These are phyloP conservation scores for Beverwykella pulmonaria DNA, from an alignment of 495 filamentous ascomycete species.

Conservation along the genomic window DNA sequence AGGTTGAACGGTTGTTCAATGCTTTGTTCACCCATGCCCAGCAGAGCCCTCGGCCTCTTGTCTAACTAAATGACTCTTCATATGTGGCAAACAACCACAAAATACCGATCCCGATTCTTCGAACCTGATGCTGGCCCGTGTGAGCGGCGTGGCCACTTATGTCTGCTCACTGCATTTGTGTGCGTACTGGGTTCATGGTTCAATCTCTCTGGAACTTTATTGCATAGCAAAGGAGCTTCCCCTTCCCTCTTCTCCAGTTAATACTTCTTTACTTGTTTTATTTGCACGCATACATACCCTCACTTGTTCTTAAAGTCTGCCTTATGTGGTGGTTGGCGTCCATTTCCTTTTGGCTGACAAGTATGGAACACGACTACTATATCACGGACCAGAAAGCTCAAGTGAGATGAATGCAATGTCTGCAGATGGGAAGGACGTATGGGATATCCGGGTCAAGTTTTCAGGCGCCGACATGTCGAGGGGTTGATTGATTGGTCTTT, in stretches of 20 bases:
- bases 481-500: background rate
- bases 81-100: background rate
- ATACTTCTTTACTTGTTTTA: conserved; percentile 12
- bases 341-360: conserved; percentile 3
- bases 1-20: conserved; percentile 37
- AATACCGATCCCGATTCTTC: background rate
- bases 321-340: background rate
- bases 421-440: background rate
- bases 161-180: conserved; percentile 38
- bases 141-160: conserved; percentile 23
- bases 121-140: conserved; percentile 1
- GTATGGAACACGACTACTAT: background rate
- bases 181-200: conserved; percentile 31
- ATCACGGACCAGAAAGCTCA: background rate
- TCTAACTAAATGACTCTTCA: conserved; percentile 22
- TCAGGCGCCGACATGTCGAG: background rate
- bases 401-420: background rate
- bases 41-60: conserved; percentile 35
- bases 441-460: background rate
- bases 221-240: conserved; percentile 30
- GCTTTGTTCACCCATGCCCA: conserved; percentile 38
- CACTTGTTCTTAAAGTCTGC: background rate
- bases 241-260: conserved; percentile 10
- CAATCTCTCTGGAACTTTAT: conserved; percentile 27
- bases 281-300: conserved; percentile 3